Percentiles rank a stretch among this genome's conserved stretches.
Evolutionary conservation across 257 asterid species (phyloP).

Genomic region (Leonotis leonurus): DNA sequence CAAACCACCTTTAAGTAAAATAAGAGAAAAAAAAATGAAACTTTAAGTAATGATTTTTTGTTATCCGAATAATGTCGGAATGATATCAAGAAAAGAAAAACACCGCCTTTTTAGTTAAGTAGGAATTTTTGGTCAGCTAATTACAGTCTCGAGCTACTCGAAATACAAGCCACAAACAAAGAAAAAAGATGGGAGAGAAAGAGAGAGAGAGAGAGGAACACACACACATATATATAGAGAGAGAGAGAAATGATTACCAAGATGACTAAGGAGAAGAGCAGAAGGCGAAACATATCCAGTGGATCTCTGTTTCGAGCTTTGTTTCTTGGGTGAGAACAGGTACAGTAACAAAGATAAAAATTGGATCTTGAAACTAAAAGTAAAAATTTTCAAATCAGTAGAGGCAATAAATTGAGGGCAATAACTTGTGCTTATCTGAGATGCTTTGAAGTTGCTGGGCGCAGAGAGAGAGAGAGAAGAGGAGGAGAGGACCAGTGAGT

Average conservation of each 20-base stretch:
- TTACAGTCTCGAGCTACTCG: neutral
- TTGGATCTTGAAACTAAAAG: conserved; percentile 19
- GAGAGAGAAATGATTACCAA: conserved; percentile 22
- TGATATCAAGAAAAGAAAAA: neutral
- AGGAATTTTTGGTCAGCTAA: neutral
- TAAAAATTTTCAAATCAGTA: neutral
- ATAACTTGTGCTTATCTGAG: neutral
- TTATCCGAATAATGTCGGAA: neutral
- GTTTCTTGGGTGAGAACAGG: neutral
- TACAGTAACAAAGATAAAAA: conserved; percentile 4
- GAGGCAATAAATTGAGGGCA: neutral
- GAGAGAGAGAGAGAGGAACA: neutral
- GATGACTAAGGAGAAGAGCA: conserved; percentile 20
- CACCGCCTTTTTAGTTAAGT: neutral
- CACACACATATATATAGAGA: too few relatives aligned
- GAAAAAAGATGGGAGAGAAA: too few relatives aligned
- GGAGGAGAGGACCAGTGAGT: neutral
- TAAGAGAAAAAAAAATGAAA: neutral
- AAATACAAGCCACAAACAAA: neutral
- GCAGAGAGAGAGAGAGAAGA: conserved; percentile 14
- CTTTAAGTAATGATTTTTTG: neutral
- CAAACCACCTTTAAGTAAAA: neutral
- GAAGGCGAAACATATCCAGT: conserved; percentile 27
- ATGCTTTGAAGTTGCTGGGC: conserved; percentile 8
- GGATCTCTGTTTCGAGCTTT: conserved; percentile 25